Conservation (phyloP, 106 monocot species). For the Phalaenopsis aphrodite region DNA sequence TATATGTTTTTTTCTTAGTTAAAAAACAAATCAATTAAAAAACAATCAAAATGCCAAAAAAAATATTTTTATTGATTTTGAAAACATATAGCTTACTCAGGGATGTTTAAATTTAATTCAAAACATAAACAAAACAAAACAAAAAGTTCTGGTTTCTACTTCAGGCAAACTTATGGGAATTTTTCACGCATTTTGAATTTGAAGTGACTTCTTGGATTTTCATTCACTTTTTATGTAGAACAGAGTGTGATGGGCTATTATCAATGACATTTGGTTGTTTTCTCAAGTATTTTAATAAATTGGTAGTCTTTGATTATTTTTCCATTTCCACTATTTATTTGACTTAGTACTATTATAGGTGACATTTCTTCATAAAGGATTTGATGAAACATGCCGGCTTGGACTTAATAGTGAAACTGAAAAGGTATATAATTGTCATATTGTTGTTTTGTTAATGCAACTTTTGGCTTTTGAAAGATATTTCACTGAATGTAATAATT, state of each 20-base stretch:
- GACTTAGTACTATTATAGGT: slow-evolving; percentile 27
- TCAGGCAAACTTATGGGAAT: background rate
- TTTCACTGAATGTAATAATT: background rate
- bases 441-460: background rate
- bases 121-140: too few relatives aligned
- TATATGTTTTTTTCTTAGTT: too few relatives aligned
- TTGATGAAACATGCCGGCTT: slow-evolving; percentile 91
- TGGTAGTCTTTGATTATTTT: background rate
- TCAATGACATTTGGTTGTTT: background rate
- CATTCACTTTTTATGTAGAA: background rate
- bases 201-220: background rate
- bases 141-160: background rate
- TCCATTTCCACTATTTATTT: background rate
- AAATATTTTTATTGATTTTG: too few relatives aligned
- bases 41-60: too few relatives aligned
- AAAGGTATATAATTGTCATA: slow-evolving; percentile 32
- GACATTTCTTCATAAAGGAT: slow-evolving; percentile 92
- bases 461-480: background rate
- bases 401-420: slow-evolving; percentile 88
- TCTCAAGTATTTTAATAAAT: background rate
- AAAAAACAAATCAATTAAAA: too few relatives aligned
- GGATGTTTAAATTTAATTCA: too few relatives aligned
- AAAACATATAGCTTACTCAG: too few relatives aligned
- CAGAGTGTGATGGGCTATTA: background rate
- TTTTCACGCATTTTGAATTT: background rate